A percentile compares a stretch with the other conserved stretches of the same genome.
These are phyloP conservation scores for Blastocystis sp. DNA, from an alignment of 352 stramenopile species.

Conservation along the genomic window DNA sequence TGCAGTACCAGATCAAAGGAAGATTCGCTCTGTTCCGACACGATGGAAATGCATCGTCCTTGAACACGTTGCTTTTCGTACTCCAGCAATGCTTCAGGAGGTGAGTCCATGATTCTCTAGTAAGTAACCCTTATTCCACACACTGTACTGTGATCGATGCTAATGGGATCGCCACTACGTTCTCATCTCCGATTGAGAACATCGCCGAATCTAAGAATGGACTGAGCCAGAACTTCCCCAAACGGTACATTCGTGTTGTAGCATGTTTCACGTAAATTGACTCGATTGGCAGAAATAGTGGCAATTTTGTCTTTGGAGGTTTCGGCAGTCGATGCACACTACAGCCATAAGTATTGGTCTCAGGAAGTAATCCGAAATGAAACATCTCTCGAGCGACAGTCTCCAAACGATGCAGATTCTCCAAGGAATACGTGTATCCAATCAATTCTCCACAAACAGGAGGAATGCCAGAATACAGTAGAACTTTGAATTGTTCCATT, in stretches of 20 bases:
- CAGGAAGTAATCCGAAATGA: conserved; percentile 9
- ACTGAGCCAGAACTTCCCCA: background rate
- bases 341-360: conserved; percentile 28
- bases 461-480: conserved; percentile 33
- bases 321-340: conserved; percentile 6
- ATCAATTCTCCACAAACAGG: background rate
- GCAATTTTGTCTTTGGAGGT: background rate
- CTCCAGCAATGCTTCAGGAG: conserved; percentile 10
- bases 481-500: conserved; percentile 41
- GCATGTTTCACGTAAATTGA: background rate
- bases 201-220: conserved; percentile 24
- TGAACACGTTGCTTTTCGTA: conserved; percentile 21
- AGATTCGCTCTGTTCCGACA: background rate
- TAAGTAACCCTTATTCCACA: background rate
- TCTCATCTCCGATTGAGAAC: background rate
- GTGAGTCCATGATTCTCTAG: conserved; percentile 19
- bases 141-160: background rate
- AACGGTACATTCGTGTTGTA: background rate
- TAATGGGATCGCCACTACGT: background rate
- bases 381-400: conserved; percentile 4
- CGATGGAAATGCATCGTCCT: conserved; percentile 13
- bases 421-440: conserved; percentile 11
- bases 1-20: conserved; percentile 12
- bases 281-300: background rate
- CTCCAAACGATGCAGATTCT: background rate